Base-by-base conservation (phyloP, 164 flowering plant species). In the Macadamia tetraphylla region DNA sequence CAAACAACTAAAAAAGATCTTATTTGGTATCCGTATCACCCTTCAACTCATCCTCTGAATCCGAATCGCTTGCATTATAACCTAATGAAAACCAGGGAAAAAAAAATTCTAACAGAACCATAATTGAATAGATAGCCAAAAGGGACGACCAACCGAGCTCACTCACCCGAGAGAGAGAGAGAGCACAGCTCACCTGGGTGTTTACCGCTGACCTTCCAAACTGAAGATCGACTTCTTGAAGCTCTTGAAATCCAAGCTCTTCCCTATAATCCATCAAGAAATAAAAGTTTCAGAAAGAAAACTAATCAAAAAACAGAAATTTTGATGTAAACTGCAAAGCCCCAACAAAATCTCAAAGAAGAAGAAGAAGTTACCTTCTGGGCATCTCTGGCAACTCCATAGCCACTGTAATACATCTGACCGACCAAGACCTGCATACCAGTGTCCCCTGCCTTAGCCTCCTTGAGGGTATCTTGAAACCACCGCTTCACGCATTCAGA, bases 341-440 rank as follows among this genome's bases (percentile, higher is more conserved):
- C 8, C 18, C 40, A 6, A n/a, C 9, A 29, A 29, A 29, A 3
- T 58, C 29, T 13, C 10, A 29, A 8, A 29, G 29, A 58, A 11
- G 6, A 35, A 35, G 40, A 63, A 62, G 30, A 51, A 29, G 17
- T 17, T 5, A 93, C 99, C 97, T 84, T 90, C 46, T 81, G 80
- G 6, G 72, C 72, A 73, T 94, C 87, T 78, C 66, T 85, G 23
- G 88, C 67, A 18, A 89, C 83, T 8, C 99, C 99, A 79, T 94
- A 92, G 35, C 99, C 99, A 60, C 81, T 86, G 69, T 48, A 76
- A 74, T 92, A 94, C 98, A 94, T 92, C 85, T 92, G 98, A 42
- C 92, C 94, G 31, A 92, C 94, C 71, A 94, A 79, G 13, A 92
- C 85, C 81, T 92, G 96, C 99, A 90, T 94, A 44, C 76, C 56